Percentiles rank a stretch among this genome's conserved stretches.
Evolutionary conservation across 2,329 filamentous ascomycete genomes (phyloP).

Genomic region (Ceratocystis colombiana): DNA sequence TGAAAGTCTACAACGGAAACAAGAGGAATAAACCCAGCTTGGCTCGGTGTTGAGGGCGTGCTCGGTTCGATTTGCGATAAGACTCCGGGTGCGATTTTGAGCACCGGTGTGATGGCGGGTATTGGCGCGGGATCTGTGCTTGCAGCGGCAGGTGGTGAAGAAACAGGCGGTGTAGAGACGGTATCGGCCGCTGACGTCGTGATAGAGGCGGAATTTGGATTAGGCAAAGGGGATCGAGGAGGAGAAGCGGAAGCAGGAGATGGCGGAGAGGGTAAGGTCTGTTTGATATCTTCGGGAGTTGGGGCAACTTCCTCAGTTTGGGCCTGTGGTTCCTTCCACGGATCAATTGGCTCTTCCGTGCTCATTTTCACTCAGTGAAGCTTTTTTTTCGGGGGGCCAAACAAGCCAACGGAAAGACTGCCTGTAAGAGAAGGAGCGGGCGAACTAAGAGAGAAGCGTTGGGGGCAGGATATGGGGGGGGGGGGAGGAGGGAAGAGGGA

Average conservation of each 20-base stretch:
- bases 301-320: not conserved
- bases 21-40: conserved; percentile 51
- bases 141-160: not conserved
- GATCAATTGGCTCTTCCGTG: conserved; percentile 24
- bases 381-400: not conserved
- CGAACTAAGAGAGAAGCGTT: not conserved
- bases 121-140: not conserved
- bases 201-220: conserved; percentile 1
- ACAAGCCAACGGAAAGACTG: not conserved
- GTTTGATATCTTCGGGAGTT: not conserved
- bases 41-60: conserved; percentile 28
- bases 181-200: not conserved
- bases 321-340: conserved; percentile 21
- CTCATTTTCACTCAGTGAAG: conserved; percentile 17
- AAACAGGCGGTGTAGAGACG: not conserved
- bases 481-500: not conserved
- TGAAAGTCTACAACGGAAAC: conserved; percentile 77
- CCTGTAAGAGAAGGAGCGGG: not conserved
- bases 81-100: conserved; percentile 17
- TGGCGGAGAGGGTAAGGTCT: not conserved
- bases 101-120: conserved; percentile 7
- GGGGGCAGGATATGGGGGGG: too few relatives aligned
- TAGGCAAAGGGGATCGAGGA: not conserved
- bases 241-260: not conserved
- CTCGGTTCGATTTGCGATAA: conserved; percentile 23